These are phyloP conservation scores for Hevea brasiliensis DNA, from an alignment of 345 rosid genomes.

Conservation along the genomic window DNA sequence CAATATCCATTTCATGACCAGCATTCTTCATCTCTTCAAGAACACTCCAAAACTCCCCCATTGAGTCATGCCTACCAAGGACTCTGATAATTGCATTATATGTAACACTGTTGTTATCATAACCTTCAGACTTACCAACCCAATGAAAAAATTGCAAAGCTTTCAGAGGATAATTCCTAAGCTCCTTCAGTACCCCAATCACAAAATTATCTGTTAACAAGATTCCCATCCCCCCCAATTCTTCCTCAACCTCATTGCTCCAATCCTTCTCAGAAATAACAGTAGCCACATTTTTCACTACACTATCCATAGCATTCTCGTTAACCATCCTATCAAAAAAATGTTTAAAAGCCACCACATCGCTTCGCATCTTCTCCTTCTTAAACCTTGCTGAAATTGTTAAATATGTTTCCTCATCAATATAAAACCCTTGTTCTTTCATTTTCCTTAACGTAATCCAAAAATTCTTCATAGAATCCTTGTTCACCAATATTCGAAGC, in stretches of 20 bases:
- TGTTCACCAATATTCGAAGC: constrained; percentile 56
- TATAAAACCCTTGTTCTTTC: constrained; percentile 54
- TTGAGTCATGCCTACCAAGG: constrained; percentile 59
- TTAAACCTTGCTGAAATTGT: constrained; percentile 45
- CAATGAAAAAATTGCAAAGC: constrained; percentile 11
- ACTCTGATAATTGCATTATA: constrained; percentile 64
- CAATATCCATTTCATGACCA: constrained; percentile 64
- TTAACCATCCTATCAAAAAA: constrained; percentile 63
- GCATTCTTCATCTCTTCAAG: constrained; percentile 63
- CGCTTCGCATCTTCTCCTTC: constrained; percentile 48
- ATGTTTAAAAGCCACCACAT: constrained; percentile 58
- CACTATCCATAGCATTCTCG: constrained; percentile 54
- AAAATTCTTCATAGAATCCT: constrained; percentile 56
- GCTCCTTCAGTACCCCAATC: constrained; percentile 65
- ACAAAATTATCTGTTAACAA: constrained; percentile 60
- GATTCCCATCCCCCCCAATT: constrained; percentile 49
- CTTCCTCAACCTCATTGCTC: constrained; percentile 53
- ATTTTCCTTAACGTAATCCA: constrained; percentile 61
- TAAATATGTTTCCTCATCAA: constrained; percentile 65
- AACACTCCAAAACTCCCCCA: constrained; percentile 64
- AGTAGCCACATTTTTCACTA: constrained; percentile 42
- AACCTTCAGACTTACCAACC: constrained; percentile 17
- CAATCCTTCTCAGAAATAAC: constrained; percentile 42
- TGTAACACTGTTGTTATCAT: constrained; percentile 33
- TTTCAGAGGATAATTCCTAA: constrained; percentile 48